phyloP scores from a whole-genome alignment of 768 basidiomycete species.

The Suillus occidentalis region DNA sequence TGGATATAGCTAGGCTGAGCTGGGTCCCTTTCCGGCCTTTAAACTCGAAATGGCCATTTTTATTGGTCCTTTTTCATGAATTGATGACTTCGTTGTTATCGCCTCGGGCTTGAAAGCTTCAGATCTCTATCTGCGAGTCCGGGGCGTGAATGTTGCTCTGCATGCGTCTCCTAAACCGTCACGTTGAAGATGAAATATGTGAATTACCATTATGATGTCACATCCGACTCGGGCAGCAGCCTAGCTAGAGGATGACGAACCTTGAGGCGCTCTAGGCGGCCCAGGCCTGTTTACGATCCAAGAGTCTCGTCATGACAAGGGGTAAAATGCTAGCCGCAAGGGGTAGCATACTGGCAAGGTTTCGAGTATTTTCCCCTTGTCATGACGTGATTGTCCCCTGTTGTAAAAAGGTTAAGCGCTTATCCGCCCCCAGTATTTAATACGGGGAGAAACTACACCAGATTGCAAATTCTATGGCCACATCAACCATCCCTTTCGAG shows the following conservation, averaged over 20 bases:
- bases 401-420: not conserved
- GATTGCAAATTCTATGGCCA: not conserved
- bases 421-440: not conserved
- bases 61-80: not conserved
- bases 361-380: not conserved
- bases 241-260: not conserved
- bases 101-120: not conserved
- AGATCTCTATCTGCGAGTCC: not conserved
- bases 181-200: too few species aligned
- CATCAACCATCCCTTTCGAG: not conserved
- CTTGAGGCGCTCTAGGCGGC: not conserved
- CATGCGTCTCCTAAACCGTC: not conserved
- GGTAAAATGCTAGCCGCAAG: not conserved
- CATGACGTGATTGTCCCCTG: not conserved
- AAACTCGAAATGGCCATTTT: not conserved
- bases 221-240: not conserved
- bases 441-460: not conserved
- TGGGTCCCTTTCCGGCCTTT: not conserved
- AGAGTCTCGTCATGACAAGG: not conserved
- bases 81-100: not conserved
- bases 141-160: not conserved
- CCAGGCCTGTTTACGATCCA: not conserved
- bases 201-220: not conserved
- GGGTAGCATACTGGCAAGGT: not conserved
- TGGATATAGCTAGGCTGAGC: too few species aligned